Conservation (phyloP, 441 rosid genomes). For the Mallotus repandus region DNA sequence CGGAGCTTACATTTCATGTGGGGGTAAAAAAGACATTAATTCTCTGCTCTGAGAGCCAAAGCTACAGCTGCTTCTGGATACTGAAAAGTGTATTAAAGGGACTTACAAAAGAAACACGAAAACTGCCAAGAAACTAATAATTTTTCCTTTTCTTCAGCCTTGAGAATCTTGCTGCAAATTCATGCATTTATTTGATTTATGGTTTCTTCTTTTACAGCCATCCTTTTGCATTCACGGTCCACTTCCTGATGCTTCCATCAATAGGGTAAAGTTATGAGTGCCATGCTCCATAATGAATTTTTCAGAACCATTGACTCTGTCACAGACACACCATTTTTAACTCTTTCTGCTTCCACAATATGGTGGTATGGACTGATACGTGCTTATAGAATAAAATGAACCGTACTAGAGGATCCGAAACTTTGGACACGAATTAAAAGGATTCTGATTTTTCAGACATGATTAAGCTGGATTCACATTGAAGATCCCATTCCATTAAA, state of each 20-base stretch:
- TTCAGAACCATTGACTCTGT: conserved; percentile 6
- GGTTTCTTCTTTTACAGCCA: conserved; percentile 6
- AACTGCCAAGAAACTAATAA: background rate
- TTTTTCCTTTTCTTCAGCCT: background rate
- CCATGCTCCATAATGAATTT: background rate
- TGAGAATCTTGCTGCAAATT: background rate
- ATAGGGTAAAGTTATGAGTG: background rate
- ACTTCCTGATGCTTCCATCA: background rate
- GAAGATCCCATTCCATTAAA: no score
- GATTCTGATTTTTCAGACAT: no score
- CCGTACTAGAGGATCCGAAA: no score
- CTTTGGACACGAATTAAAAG: no score
- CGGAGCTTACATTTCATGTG: conserved; percentile 10
- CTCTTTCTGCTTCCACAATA: no score
- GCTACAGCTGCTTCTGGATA: conserved; percentile 1
- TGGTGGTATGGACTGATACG: no score
- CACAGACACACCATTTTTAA: no score
- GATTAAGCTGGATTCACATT: no score
- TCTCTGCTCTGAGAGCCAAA: conserved; percentile 2
- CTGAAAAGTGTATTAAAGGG: background rate
- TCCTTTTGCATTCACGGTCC: background rate
- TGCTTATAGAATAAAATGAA: no score
- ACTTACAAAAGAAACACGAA: background rate
- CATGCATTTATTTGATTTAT: background rate
- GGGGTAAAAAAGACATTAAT: conserved; percentile 15